These are phyloP conservation scores for Salvia hispanica DNA, from an alignment of 257 asterid species.

Conservation along the genomic window DNA sequence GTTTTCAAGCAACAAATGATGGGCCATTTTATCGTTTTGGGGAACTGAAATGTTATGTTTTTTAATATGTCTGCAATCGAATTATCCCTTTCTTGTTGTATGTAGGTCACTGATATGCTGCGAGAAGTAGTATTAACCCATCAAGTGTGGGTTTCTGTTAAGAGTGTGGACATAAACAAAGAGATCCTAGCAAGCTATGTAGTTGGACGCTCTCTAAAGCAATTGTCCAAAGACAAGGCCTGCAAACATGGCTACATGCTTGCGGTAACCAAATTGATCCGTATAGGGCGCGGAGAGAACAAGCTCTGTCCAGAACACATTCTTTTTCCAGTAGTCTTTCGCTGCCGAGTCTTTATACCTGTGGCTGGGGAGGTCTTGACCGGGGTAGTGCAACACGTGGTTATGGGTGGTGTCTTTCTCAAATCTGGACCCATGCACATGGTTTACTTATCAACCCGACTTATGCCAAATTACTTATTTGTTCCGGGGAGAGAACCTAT, in stretches of 20 bases:
- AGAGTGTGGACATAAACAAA: constrained; percentile 34
- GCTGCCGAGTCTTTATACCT: constrained; percentile 62
- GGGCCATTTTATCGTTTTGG: not conserved
- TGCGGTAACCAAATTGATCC: constrained; percentile 59
- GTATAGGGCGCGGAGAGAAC: constrained; percentile 52
- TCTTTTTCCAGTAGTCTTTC: constrained; percentile 51
- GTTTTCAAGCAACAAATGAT: constrained; percentile 3
- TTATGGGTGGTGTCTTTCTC: constrained; percentile 49
- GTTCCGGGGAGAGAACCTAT: constrained; percentile 37
- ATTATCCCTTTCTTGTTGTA: constrained; percentile 9
- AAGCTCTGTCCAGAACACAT: constrained; percentile 27
- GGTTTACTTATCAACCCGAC: constrained; percentile 45
- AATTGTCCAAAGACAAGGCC: constrained; percentile 41
- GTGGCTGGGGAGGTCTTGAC: constrained; percentile 59
- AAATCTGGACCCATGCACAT: constrained; percentile 81
- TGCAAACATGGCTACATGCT: constrained; percentile 59
- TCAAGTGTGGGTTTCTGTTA: constrained; percentile 45
- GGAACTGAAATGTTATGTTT: not conserved
- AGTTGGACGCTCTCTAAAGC: constrained; percentile 42
- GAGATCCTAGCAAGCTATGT: constrained; percentile 44
- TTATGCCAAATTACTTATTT: constrained; percentile 61
- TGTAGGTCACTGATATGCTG: constrained; percentile 50
- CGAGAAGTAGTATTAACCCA: constrained; percentile 32
- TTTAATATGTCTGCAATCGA: not conserved
- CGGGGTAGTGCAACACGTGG: constrained; percentile 51